A percentile compares a stretch with the other conserved stretches of the same genome.
Evolutionary conservation across 441 rosid genomes (phyloP).

Genomic region (Aquilaria agallochum): DNA sequence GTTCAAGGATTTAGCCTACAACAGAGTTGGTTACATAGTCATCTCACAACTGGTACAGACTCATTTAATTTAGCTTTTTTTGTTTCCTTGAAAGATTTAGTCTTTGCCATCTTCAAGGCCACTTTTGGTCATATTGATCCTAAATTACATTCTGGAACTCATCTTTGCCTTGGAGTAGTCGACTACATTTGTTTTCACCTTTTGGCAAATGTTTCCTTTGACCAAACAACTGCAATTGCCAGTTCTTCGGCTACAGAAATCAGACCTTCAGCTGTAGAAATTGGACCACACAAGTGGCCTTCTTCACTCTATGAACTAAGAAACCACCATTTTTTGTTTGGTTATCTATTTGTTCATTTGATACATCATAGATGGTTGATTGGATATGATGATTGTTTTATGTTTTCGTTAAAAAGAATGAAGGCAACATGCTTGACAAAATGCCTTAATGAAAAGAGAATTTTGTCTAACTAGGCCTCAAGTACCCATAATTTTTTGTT

Average conservation of each 20-base stretch:
- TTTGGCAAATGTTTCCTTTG: constrained; percentile 46
- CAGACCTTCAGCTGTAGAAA: constrained; percentile 26
- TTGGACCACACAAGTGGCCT: too few species aligned
- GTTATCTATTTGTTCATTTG: too few species aligned
- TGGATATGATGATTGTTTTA: too few species aligned
- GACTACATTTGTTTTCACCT: constrained; percentile 94
- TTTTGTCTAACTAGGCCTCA: too few species aligned
- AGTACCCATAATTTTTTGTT: too few species aligned
- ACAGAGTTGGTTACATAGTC: constrained; percentile 80
- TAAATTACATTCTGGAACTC: constrained; percentile 67
- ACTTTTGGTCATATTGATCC: constrained; percentile 62
- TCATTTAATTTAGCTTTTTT: constrained; percentile 20
- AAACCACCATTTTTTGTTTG: too few species aligned
- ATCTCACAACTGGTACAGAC: constrained; percentile 44
- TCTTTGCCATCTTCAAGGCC: constrained; percentile 74
- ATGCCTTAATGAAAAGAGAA: too few species aligned
- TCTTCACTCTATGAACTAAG: too few species aligned
- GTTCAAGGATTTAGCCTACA: constrained; percentile 73
- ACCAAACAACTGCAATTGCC: constrained; percentile 60
- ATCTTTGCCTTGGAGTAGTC: constrained; percentile 90
- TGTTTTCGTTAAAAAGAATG: too few species aligned
- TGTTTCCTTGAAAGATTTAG: constrained; percentile 40
- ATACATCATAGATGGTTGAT: too few species aligned
- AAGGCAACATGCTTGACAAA: too few species aligned
- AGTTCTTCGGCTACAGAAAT: constrained; percentile 62